A percentile compares a stretch with the other conserved stretches of the same genome.
Conservation (phyloP, 164 flowering plant species). For the Berberis vulgaris region DNA sequence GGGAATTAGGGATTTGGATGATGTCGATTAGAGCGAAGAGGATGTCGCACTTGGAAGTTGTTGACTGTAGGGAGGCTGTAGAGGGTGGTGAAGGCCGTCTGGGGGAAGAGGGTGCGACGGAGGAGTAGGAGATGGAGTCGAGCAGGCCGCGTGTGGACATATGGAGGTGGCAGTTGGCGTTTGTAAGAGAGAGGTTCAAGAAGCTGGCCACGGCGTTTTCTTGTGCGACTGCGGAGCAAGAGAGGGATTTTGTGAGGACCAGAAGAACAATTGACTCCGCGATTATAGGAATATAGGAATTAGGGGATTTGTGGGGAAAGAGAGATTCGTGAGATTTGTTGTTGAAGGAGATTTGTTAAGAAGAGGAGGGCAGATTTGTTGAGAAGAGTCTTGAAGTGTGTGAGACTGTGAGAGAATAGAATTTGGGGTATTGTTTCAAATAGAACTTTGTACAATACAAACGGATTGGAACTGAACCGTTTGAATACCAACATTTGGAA, state of each 20-base stretch:
- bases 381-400: too few relatives aligned
- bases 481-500: too few relatives aligned
- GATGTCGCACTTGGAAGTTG: constrained; percentile 57
- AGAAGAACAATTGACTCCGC: constrained; percentile 71
- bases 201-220: constrained; percentile 86
- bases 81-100: constrained; percentile 63
- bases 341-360: too few relatives aligned
- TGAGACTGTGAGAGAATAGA: too few relatives aligned
- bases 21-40: constrained; percentile 52
- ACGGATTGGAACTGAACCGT: too few relatives aligned
- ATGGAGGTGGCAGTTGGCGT: constrained; percentile 33
- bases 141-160: constrained; percentile 73
- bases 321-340: too few relatives aligned
- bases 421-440: too few relatives aligned
- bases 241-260: constrained; percentile 48
- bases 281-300: constrained; percentile 19
- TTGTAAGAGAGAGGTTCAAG: constrained; percentile 68
- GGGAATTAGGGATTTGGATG: constrained; percentile 28
- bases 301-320: too few relatives aligned
- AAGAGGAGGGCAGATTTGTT: too few relatives aligned
- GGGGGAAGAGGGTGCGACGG: constrained; percentile 38
- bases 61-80: constrained; percentile 60
- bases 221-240: constrained; percentile 32
- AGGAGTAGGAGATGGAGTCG: constrained; percentile 71
- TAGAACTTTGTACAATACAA: too few relatives aligned